Conservation (phyloP, 73 alveolate species). For the Tetrahymena borealis region DNA sequence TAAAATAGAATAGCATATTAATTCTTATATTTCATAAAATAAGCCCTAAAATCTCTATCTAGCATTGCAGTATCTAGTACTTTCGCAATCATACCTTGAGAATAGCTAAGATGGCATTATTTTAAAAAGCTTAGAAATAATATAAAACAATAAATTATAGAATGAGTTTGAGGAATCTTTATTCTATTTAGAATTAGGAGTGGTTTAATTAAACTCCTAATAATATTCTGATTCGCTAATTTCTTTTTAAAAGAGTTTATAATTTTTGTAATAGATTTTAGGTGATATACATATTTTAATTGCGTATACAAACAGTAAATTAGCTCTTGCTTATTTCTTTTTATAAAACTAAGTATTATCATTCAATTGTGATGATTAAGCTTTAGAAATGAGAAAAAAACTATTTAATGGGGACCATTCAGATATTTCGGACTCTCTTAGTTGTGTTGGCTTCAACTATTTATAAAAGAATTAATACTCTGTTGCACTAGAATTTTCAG, state of each 20-base stretch:
- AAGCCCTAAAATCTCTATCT: neutral
- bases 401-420: neutral
- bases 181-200: neutral
- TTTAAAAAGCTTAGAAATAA: neutral
- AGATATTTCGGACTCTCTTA: neutral
- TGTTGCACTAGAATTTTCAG: neutral
- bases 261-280: neutral
- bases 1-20: neutral
- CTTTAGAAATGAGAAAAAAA: neutral
- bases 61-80: neutral
- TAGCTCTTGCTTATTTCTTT: neutral
- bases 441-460: neutral
- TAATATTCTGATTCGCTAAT: neutral
- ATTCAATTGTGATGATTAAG: neutral
- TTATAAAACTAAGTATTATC: neutral
- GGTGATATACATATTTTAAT: neutral
- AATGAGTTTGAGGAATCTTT: neutral
- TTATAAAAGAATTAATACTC: neutral
- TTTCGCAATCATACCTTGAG: neutral
- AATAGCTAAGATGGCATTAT: neutral
- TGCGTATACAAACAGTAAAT: neutral
- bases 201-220: neutral
- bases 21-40: neutral
- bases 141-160: neutral
- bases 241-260: neutral